A percentile compares a stretch with the other conserved stretches of the same genome.
Conservation (phyloP, 2,329 filamentous ascomycete genomes). For the Hypoxylon sp. region DNA sequence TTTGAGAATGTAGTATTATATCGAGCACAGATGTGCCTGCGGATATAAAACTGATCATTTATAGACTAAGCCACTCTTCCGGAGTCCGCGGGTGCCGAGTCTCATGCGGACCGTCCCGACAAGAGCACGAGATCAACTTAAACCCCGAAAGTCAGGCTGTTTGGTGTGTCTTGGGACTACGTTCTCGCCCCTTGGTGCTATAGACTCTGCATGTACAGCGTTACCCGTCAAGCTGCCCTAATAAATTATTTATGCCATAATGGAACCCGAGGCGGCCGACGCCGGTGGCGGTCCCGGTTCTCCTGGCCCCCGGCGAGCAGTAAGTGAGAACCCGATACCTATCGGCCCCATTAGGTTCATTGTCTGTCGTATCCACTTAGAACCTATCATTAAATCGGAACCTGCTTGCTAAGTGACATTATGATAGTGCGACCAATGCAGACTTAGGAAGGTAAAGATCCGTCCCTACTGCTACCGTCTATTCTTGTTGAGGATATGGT, state of each 20-base stretch:
- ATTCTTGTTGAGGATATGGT: conserved; percentile 7
- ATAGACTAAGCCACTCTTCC: conserved; percentile 44
- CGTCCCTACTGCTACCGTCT: conserved; percentile 11
- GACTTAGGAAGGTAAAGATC: conserved; percentile 56
- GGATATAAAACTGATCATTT: conserved; percentile 22
- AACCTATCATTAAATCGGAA: conserved; percentile 51
- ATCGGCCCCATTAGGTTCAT: conserved; percentile 39
- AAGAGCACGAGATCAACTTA: conserved; percentile 30
- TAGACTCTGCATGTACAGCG: conserved; percentile 15
- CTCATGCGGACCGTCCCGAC: conserved; percentile 20
- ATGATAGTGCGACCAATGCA: conserved; percentile 59
- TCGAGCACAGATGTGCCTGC: background rate
- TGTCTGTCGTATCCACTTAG: conserved; percentile 56
- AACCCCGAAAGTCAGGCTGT: conserved; percentile 7
- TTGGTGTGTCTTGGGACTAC: conserved; percentile 4
- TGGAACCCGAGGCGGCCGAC: conserved; percentile 56
- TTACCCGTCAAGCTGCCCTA: background rate
- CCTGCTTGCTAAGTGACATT: conserved; percentile 34
- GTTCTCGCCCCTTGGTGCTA: conserved; percentile 4
- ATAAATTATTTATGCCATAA: conserved; percentile 13
- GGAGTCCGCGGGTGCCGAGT: conserved; percentile 57
- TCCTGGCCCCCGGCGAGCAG: conserved; percentile 58
- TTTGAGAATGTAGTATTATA: conserved; percentile 14
- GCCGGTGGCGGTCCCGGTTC: conserved; percentile 55
- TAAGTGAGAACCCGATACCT: conserved; percentile 59